phyloP scores from a whole-genome alignment of 495 filamentous ascomycete genomes.

The Pyrenula aspistea region DNA sequence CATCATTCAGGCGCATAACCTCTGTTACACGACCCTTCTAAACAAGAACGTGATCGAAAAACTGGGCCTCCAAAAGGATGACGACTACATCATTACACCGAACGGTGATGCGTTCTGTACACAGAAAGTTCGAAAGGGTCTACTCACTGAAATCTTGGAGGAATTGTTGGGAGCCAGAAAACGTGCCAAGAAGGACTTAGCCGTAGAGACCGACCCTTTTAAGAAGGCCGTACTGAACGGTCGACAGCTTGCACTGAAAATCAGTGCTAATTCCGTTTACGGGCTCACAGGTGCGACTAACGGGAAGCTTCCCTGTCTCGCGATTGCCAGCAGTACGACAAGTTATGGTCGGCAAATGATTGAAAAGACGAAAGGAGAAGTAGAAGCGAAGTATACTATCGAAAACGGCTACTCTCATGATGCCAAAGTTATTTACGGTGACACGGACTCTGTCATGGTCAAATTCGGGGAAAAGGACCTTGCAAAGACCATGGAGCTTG shows the following conservation, averaged over 20 bases:
- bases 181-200: conserved; percentile 82
- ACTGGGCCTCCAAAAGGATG: conserved; percentile 61
- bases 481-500: conserved; percentile 82
- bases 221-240: conserved; percentile 97
- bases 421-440: conserved; percentile 94
- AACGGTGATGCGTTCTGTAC: conserved; percentile 92
- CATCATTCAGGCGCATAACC: conserved; percentile 97
- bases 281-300: conserved; percentile 93
- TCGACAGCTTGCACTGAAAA: conserved; percentile 89
- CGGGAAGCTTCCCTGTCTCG: conserved; percentile 89
- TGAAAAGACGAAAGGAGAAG: conserved; percentile 87
- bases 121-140: conserved; percentile 74
- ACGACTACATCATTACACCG: conserved; percentile 93
- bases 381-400: conserved; percentile 78
- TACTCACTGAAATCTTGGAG: conserved; percentile 90
- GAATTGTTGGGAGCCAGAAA: conserved; percentile 84
- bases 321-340: conserved; percentile 92
- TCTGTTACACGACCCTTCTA: conserved; percentile 93
- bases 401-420: conserved; percentile 90
- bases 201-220: conserved; percentile 85
- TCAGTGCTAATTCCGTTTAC: conserved; percentile 97
- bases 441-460: conserved; percentile 99
- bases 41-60: conserved; percentile 70
- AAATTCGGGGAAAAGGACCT: conserved; percentile 88
- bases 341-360: conserved; percentile 98